Conservation (phyloP, 2,329 filamentous ascomycete genomes). For the Alternaria viburni region DNA sequence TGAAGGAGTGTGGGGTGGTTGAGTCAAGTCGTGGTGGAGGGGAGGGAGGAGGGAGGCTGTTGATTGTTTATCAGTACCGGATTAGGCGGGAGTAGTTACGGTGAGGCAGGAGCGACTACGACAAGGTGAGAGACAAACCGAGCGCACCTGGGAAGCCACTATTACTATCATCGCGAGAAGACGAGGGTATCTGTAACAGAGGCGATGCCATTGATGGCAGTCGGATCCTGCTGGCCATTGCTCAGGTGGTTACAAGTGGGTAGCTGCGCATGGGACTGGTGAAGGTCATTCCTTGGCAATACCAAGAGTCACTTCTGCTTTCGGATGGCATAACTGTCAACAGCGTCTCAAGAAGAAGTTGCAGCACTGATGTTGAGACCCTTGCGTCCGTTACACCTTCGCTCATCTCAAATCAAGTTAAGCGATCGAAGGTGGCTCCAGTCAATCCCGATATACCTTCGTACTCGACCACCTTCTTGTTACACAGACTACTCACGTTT, state of each 20-base stretch:
- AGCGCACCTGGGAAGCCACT: neutral
- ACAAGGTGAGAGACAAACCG: neutral
- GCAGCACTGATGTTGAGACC: neutral
- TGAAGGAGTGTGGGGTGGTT: slow-evolving; percentile 29
- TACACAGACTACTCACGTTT: neutral
- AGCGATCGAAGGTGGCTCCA: neutral
- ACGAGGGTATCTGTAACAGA: neutral
- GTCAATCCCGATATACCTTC: neutral
- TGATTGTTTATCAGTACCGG: slow-evolving; percentile 14
- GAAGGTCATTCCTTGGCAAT: neutral
- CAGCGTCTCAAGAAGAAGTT: neutral
- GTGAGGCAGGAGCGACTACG: slow-evolving; percentile 12
- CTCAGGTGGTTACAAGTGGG: neutral
- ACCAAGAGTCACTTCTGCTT: neutral
- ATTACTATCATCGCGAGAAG: neutral
- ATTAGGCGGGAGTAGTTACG: slow-evolving; percentile 14
- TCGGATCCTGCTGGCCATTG: neutral
- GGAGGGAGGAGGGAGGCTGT: slow-evolving; percentile 7
- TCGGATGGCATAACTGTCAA: neutral
- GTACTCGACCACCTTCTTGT: neutral
- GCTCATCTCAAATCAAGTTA: neutral
- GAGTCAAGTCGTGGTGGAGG: slow-evolving; percentile 19
- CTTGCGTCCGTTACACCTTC: neutral
- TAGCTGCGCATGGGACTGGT: neutral
- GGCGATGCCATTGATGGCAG: neutral